Evolutionary conservation across 345 rosid species (phyloP).

Genomic region (Pistacia atlantica): DNA sequence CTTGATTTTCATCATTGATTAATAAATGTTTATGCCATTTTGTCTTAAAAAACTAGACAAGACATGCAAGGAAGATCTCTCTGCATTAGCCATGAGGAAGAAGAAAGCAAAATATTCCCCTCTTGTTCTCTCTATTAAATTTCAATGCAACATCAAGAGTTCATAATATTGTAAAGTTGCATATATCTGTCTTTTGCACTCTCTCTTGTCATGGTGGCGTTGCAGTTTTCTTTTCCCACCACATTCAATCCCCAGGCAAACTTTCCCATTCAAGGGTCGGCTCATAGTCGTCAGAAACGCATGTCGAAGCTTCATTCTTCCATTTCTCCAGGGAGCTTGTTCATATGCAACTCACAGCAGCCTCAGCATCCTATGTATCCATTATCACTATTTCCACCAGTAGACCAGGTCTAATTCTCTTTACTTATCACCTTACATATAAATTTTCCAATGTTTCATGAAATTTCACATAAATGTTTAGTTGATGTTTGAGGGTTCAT

Average conservation of each 20-base stretch:
- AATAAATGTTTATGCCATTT: not conserved
- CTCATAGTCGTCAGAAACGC: conserved; percentile 14
- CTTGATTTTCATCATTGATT: conserved; percentile 7
- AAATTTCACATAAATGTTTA: not conserved
- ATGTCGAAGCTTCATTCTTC: conserved; percentile 22
- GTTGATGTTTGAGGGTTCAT: conserved; percentile 1
- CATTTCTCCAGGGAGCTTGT: conserved; percentile 17
- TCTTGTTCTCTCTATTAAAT: conserved; percentile 28
- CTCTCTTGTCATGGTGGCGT: conserved; percentile 25
- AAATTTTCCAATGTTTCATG: not conserved
- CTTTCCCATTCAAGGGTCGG: conserved; percentile 20
- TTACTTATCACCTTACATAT: not conserved
- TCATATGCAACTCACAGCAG: conserved; percentile 33
- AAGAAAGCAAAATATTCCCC: conserved; percentile 45
- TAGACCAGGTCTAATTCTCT: conserved; percentile 46
- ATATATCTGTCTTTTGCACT: not conserved
- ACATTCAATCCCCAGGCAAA: conserved; percentile 21
- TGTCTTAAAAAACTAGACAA: conserved; percentile 13
- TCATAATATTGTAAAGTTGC: not conserved
- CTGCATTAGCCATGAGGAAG: conserved; percentile 29
- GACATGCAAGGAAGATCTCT: conserved; percentile 20
- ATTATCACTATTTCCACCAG: conserved; percentile 32
- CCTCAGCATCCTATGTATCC: conserved; percentile 31
- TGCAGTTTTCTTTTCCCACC: conserved; percentile 24
- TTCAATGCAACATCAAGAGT: conserved; percentile 5